Evolutionary conservation across 2,329 filamentous ascomycete species (phyloP), one percentile per base, ranked within the genome.

Genomic region (Didymosphaeria variabile): DNA sequence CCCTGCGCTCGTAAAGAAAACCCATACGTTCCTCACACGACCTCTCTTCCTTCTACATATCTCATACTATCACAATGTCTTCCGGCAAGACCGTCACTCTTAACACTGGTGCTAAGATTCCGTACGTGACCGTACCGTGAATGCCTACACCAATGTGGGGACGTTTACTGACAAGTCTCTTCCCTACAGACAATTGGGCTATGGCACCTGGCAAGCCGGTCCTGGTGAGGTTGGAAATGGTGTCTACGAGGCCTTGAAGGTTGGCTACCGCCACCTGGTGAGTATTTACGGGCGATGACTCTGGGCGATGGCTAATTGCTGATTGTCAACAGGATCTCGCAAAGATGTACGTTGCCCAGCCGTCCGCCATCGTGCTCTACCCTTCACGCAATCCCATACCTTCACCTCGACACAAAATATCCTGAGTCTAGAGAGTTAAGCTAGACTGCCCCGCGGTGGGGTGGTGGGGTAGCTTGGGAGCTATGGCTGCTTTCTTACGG

Each of bases 181-280:
- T 47, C 90, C 90, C 54, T 92, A 76, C 72, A 74, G 71, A 49
- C 71, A 73, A 62, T 62, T 76, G 80, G 74, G 73, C 55, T 75
- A 73, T 47, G 74, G 74, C 29, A 77, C 73, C 50, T 77, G 73
- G 74, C 74, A 77, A 53, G 69, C 72, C 34, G 72, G 64, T 59
- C 72, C 72, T 19, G 73, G 72, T 38, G 72, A 77, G 61, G 73
- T 74, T 34, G 69, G 85, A 57, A 74, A 72, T 49, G 81, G 80
- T 46, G 81, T 84, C 19, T 74, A 79, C 38, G 77, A 72, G 54
- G 71, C 73, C 12, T 50, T 77, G 60, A 73, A 75, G 64, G 64
- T 71, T 58, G 74, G 74, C 32, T 77, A 77, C 66, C 63, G 72
- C 51, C 74, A 77, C 55, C 62, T 77, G 13, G 73, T 73, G 65